phyloP scores from a whole-genome alignment of 176 grass and related monocot genomes.

The Chrysopogon serrulatus region DNA sequence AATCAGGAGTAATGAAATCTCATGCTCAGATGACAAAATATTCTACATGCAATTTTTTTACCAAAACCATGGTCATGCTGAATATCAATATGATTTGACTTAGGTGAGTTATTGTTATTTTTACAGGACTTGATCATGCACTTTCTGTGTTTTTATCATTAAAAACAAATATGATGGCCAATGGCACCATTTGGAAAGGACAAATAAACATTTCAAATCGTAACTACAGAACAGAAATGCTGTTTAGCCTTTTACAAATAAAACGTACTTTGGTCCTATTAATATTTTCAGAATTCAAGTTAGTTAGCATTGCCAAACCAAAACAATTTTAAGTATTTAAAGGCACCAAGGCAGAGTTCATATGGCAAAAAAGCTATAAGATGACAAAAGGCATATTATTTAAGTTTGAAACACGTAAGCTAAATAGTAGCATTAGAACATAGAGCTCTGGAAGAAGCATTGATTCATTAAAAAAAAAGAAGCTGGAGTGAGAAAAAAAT shows the following conservation, averaged over 20 bases:
- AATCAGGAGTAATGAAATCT: neutral
- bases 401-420: neutral
- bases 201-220: slow-evolving; percentile 1
- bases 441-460: slow-evolving; percentile 3
- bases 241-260: neutral
- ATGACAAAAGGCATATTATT: neutral
- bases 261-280: neutral
- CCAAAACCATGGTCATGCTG: neutral
- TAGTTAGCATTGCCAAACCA: neutral
- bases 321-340: neutral
- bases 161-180: neutral
- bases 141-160: neutral
- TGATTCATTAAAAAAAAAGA: neutral
- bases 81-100: neutral
- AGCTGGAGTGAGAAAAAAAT: neutral
- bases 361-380: neutral
- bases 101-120: neutral
- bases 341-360: neutral
- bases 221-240: slow-evolving; percentile 19
- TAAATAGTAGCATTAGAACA: neutral
- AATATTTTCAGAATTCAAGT: neutral
- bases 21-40: neutral
- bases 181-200: neutral
- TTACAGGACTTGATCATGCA: neutral
- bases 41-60: slow-evolving; percentile 16